Evolutionary conservation across 139 green algal species (phyloP), one percentile per base, ranked within the genome.

Genomic region (Diplosphaera chodatii): DNA sequence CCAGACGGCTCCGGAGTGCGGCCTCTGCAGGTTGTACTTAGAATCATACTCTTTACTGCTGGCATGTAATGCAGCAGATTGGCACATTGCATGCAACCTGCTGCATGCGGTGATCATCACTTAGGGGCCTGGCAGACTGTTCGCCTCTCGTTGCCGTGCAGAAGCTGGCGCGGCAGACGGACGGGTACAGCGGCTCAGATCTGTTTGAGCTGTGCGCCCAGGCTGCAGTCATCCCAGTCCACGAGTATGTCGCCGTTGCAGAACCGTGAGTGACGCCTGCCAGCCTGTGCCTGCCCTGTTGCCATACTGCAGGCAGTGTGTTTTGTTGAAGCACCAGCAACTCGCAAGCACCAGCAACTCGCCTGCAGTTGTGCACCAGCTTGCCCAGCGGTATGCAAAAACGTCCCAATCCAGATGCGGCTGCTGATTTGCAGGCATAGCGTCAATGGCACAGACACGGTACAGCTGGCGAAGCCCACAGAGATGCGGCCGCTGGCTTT

Each of bases 121-220:
- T n/a, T n/a, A n/a, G n/a, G n/a, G n/a, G n/a, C n/a, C n/a, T n/a
- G n/a, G n/a, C n/a, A n/a, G n/a, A n/a, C n/a, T n/a, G n/a, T n/a
- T n/a, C n/a, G n/a, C 8, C 6, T 48, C 10, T 6, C 37, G 37
- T 20, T 48, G 48, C 62, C 65, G 40, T 90, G 69, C 55, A 72
- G 10, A 63, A 65, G 33, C 75, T 97, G 20, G 87, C 81, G 3
- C 68, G 62, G 15, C 64, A 67, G 29, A 94, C 91, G 0, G 79
- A 88, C 13, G 83, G 86, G 33, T 97, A 87, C 80, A 90, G 77
- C 69, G 92, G 92, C 40, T 89, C 77, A 37, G 90, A 97, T 77
- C 79, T 97, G 28, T 81, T 85, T 55, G 87, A 95, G 73, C 77
- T 94, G 67, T 92, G 88, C 73, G 80, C 78, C 41, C 78, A 87